A percentile compares a stretch with the other conserved stretches of the same genome.
phyloP scores from a whole-genome alignment of 768 basidiomycete species.

The Auricularia sp. region DNA sequence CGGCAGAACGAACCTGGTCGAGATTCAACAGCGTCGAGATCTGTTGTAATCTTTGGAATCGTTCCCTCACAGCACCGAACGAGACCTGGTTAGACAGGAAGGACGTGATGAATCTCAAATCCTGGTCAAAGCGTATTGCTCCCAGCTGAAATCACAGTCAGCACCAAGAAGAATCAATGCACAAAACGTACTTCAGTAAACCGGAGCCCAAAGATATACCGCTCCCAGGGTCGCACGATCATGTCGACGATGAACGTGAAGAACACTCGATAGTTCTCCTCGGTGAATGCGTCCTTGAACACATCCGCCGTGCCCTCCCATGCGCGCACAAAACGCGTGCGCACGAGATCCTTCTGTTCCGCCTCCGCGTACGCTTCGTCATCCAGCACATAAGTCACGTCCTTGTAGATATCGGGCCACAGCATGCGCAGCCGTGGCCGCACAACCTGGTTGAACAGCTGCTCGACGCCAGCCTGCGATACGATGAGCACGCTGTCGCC shows the following conservation, averaged over 20 bases:
- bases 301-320: not conserved
- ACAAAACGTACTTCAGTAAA: conserved; percentile 67
- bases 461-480: conserved; percentile 70
- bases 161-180: conserved; percentile 1
- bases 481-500: no score
- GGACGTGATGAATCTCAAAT: conserved; percentile 71
- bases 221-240: conserved; percentile 93
- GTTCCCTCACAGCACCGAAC: conserved; percentile 86
- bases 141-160: conserved; percentile 54
- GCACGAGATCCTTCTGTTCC: conserved; percentile 76
- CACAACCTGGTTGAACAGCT: conserved; percentile 89
- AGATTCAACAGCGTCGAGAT: conserved; percentile 86
- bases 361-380: conserved; percentile 77
- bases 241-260: conserved; percentile 80
- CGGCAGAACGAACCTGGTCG: conserved; percentile 46
- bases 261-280: conserved; percentile 76
- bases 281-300: conserved; percentile 71
- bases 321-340: conserved; percentile 66
- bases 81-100: conserved; percentile 82
- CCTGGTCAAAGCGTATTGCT: conserved; percentile 89
- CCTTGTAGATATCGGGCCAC: conserved; percentile 81
- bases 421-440: conserved; percentile 79
- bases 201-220: conserved; percentile 63
- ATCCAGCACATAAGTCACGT: conserved; percentile 78
- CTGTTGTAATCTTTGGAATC: conserved; percentile 86